Conservation (phyloP, 2,329 filamentous ascomycete genomes). For the Neocucurbitaria cava region DNA sequence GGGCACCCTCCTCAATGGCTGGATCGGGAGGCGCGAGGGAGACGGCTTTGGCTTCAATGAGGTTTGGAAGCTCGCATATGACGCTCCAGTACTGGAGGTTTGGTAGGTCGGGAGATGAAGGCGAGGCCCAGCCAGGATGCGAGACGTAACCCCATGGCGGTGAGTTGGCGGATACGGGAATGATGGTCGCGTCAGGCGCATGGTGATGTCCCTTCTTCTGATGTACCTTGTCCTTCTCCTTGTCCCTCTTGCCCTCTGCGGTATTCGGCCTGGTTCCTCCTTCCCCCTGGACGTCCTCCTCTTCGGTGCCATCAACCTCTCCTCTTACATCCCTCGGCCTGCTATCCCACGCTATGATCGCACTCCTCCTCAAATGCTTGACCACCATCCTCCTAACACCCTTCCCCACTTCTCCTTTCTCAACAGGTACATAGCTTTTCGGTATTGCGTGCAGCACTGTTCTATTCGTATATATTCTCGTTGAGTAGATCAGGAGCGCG, state of each 20-base stretch:
- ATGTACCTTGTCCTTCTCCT: constrained; percentile 41
- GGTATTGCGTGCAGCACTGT: constrained; percentile 82
- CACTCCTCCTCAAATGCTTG: constrained; percentile 75
- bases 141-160: constrained; percentile 83
- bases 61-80: constrained; percentile 80
- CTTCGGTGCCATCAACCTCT: constrained; percentile 45
- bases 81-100: constrained; percentile 85
- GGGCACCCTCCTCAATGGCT: constrained; percentile 36
- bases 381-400: constrained; percentile 78
- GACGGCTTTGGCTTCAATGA: constrained; percentile 93
- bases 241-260: constrained; percentile 37
- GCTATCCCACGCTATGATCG: constrained; percentile 79
- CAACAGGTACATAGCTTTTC: constrained; percentile 83
- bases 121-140: constrained; percentile 89
- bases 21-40: constrained; percentile 74
- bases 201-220: constrained; percentile 36
- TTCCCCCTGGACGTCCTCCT: constrained; percentile 18
- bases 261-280: constrained; percentile 26
- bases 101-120: constrained; percentile 74
- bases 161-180: constrained; percentile 50
- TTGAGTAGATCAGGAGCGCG: constrained; percentile 77
- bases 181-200: constrained; percentile 37
- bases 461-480: constrained; percentile 85
- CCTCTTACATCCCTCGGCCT: constrained; percentile 67
- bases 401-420: constrained; percentile 80